phyloP scores from a whole-genome alignment of 768 basidiomycete genomes.

The Suillus fuscotomentosus region DNA sequence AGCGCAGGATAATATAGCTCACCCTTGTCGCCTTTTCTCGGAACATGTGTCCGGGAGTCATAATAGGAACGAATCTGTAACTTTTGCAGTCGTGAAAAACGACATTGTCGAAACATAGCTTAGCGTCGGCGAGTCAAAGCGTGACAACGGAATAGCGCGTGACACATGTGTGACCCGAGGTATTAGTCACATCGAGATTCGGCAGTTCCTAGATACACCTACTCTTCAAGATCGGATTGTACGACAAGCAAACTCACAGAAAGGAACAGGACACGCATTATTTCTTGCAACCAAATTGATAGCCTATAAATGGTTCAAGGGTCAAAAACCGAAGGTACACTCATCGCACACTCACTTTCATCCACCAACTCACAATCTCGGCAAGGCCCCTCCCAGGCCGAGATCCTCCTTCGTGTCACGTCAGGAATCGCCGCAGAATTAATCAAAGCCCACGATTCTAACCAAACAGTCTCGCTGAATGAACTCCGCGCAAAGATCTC shows the following conservation, averaged over 20 bases:
- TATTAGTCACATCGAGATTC: background rate
- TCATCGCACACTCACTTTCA: background rate
- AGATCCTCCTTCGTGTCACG: conserved; percentile 85
- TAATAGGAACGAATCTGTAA: conserved; percentile 13
- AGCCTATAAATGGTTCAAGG: conserved; percentile 37
- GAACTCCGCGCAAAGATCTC: conserved; percentile 83
- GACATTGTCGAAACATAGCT: conserved; percentile 14
- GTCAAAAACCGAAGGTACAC: conserved; percentile 37
- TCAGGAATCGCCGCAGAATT: conserved; percentile 94
- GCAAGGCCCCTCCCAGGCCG: conserved; percentile 82
- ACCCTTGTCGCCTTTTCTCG: conserved; percentile 30
- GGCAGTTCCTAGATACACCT: background rate
- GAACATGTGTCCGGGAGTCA: conserved; percentile 12
- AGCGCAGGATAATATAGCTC: background rate
- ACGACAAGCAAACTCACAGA: background rate
- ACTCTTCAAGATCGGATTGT: background rate
- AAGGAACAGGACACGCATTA: background rate
- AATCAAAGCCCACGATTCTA: conserved; percentile 82
- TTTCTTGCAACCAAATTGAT: background rate
- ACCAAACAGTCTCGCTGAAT: conserved; percentile 80
- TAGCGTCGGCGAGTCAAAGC: background rate
- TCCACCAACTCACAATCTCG: background rate
- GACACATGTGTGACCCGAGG: conserved; percentile 2
- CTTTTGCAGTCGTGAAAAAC: conserved; percentile 3
- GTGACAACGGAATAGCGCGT: conserved; percentile 6